phyloP scores from a whole-genome alignment of 169 alveolate genomes.

The Cryptosporidium muris region DNA sequence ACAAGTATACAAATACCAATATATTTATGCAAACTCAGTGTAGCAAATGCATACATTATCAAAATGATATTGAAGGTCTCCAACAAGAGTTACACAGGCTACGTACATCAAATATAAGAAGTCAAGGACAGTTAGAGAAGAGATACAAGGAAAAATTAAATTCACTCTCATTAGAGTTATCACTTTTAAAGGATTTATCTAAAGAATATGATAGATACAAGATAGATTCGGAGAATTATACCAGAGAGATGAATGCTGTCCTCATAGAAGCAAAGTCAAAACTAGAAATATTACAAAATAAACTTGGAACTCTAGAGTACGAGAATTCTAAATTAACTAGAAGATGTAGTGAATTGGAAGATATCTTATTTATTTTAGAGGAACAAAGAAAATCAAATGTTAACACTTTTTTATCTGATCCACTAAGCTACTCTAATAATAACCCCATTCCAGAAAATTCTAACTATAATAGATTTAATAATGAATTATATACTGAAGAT shows the following conservation, averaged over 20 bases:
- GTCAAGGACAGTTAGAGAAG: constrained; percentile 27
- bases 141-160: constrained; percentile 17
- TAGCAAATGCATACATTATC: background rate
- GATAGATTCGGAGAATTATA: constrained; percentile 22
- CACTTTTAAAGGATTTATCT: background rate
- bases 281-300: constrained; percentile 26
- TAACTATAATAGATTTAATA: background rate
- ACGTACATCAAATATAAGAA: constrained; percentile 41
- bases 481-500: background rate
- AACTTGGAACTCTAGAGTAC: constrained; percentile 6
- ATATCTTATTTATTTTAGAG: constrained; percentile 8
- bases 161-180: background rate
- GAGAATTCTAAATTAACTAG: constrained; percentile 6
- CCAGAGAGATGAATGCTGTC: constrained; percentile 23
- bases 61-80: constrained; percentile 10
- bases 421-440: background rate
- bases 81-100: constrained; percentile 9
- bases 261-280: constrained; percentile 45
- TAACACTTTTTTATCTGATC: background rate
- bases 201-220: constrained; percentile 45
- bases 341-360: constrained; percentile 19
- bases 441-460: background rate
- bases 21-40: background rate
- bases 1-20: background rate
- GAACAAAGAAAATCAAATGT: constrained; percentile 6